Evolutionary conservation across 1,284 basidiomycete species (phyloP).

Genomic region (Cryptococcus deneoformans): DNA sequence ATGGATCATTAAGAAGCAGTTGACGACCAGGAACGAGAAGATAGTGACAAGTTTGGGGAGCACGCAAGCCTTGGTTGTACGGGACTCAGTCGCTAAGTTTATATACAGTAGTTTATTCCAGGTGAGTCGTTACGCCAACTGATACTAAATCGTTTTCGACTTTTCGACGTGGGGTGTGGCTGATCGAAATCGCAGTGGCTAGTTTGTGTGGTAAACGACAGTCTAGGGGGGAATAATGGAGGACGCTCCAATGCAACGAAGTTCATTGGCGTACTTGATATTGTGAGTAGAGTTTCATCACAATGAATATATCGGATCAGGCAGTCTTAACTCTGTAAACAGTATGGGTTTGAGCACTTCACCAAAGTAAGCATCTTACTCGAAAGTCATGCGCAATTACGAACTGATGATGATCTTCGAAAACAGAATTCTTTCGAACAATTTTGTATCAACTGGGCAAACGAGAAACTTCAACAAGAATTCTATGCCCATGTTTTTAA

Average conservation of each 20-base stretch:
- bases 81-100: constrained; percentile 97
- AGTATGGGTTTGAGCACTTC: constrained; percentile 94
- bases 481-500: constrained; percentile 98
- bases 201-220: constrained; percentile 95
- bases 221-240: constrained; percentile 80
- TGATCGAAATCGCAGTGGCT: constrained; percentile 65
- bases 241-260: constrained; percentile 86
- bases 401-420: background rate
- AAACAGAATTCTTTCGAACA: constrained; percentile 96
- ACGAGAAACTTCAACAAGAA: constrained; percentile 97
- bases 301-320: background rate
- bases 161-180: no score
- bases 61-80: constrained; percentile 89
- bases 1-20: constrained; percentile 98
- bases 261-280: constrained; percentile 98
- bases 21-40: constrained; percentile 91
- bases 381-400: background rate
- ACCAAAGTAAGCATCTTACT: constrained; percentile 62
- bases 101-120: constrained; percentile 97
- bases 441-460: constrained; percentile 99
- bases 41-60: constrained; percentile 84
- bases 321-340: constrained; percentile 1
- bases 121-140: constrained; percentile 21
- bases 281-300: constrained; percentile 43
- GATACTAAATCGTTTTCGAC: no score